phyloP scores from a whole-genome alignment of 768 basidiomycete species.

The Crepidotus variabilis region DNA sequence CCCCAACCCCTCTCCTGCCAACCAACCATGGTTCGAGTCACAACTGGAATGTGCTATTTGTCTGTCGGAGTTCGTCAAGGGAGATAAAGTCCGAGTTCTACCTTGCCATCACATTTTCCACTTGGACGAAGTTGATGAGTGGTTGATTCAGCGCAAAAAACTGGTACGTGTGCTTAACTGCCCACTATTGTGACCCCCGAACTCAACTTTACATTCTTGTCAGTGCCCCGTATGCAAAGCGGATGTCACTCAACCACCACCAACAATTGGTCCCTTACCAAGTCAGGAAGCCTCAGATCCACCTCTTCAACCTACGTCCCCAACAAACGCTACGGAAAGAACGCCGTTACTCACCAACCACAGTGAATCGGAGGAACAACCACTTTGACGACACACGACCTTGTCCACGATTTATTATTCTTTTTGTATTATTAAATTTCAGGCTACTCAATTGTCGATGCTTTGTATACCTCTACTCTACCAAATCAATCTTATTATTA shows the following conservation, averaged over 20 bases:
- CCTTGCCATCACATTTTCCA: conserved; percentile 98
- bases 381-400: not conserved
- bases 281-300: conserved; percentile 9
- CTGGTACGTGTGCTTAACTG: conserved; percentile 50
- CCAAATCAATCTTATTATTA: conserved; percentile 1
- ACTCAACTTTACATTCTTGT: conserved; percentile 8
- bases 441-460: not conserved
- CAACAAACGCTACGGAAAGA: conserved; percentile 30
- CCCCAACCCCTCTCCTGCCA: conserved; percentile 20
- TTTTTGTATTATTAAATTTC: not conserved
- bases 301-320: conserved; percentile 14
- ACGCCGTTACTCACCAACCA: conserved; percentile 31
- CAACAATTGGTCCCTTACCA: conserved; percentile 10
- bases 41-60: conserved; percentile 94
- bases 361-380: conserved; percentile 6
- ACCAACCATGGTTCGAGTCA: conserved; percentile 73
- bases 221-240: conserved; percentile 93
- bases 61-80: conserved; percentile 78
- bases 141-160: conserved; percentile 92
- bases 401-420: not conserved
- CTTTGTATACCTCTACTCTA: conserved; percentile 4
- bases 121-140: conserved; percentile 84
- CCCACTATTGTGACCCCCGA: not conserved
- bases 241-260: conserved; percentile 73
- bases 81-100: conserved; percentile 86